Conservation (phyloP, 2,329 filamentous ascomycete genomes). For the Teratosphaeria zuluensis region DNA sequence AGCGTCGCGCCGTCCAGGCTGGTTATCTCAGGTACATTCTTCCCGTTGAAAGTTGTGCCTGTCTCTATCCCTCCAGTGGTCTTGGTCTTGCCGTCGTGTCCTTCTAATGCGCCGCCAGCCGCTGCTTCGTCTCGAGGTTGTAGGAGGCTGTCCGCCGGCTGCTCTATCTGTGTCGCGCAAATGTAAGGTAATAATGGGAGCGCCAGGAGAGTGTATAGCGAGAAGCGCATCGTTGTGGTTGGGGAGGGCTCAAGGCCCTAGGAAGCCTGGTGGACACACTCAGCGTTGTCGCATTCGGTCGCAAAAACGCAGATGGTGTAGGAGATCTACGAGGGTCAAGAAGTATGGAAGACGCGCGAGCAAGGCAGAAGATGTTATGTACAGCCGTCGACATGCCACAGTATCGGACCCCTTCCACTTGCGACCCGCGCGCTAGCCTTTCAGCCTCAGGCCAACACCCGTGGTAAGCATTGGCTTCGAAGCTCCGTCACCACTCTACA, state of each 20-base stretch:
- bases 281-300: neutral
- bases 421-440: neutral
- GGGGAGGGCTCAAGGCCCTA: slow-evolving; percentile 1
- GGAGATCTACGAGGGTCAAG: neutral
- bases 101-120: slow-evolving; percentile 9
- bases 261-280: neutral
- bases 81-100: slow-evolving; percentile 30
- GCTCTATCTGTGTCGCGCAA: slow-evolving; percentile 3
- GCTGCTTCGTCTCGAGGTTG: slow-evolving; percentile 4
- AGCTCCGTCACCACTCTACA: neutral
- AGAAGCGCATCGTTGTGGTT: neutral
- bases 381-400: neutral
- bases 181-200: slow-evolving; percentile 7
- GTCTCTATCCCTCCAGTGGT: slow-evolving; percentile 14
- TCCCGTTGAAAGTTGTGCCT: slow-evolving; percentile 54
- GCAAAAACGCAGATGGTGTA: no score
- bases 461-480: neutral
- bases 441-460: neutral
- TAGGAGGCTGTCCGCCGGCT: slow-evolving; percentile 4
- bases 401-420: no score
- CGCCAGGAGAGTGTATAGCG: neutral
- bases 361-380: no score
- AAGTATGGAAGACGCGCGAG: no score
- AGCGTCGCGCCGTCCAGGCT: slow-evolving; percentile 51
- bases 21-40: slow-evolving; percentile 55